phyloP scores from a whole-genome alignment of 495 filamentous ascomycete species.

The Cudoniella acicularis region DNA sequence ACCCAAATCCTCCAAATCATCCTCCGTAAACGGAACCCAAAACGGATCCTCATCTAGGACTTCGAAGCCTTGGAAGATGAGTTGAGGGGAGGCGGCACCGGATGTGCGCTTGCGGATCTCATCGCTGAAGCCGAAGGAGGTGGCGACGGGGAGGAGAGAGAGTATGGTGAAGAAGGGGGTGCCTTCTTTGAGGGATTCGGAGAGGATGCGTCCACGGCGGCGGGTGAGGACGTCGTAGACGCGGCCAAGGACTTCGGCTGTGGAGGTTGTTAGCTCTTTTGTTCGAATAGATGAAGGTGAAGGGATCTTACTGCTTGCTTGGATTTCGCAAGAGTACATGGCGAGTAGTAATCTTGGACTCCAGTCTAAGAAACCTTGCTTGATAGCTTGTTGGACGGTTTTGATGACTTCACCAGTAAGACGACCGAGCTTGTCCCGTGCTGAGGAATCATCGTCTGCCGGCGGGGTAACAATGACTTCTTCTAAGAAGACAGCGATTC shows the following conservation, averaged over 20 bases:
- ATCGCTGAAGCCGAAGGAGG: conserved; percentile 92
- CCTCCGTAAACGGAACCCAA: conserved; percentile 96
- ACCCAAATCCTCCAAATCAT: conserved; percentile 93
- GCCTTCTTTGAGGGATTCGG: conserved; percentile 89
- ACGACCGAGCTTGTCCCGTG: conserved; percentile 68
- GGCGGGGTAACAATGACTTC: conserved; percentile 57
- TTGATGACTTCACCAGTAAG: conserved; percentile 90
- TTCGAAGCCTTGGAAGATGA: conserved; percentile 90
- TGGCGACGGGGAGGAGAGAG: conserved; percentile 81
- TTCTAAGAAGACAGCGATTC: conserved; percentile 88
- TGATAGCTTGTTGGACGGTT: conserved; percentile 79
- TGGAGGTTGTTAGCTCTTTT: conserved; percentile 7
- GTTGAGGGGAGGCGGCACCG: conserved; percentile 84
- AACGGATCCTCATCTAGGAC: conserved; percentile 90
- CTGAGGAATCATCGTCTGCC: conserved; percentile 44
- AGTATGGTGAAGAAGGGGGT: conserved; percentile 94
- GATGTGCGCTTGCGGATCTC: conserved; percentile 94
- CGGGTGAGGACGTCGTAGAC: conserved; percentile 93
- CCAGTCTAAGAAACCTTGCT: conserved; percentile 90
- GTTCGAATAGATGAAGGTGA: not conserved
- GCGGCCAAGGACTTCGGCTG: conserved; percentile 88
- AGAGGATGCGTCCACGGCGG: conserved; percentile 82
- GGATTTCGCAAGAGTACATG: conserved; percentile 98
- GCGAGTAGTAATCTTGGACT: conserved; percentile 87
- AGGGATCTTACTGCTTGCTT: conserved; percentile 72